Percentiles rank a stretch among this genome's conserved stretches.
Conservation (phyloP, 495 filamentous ascomycete genomes). For the Aspergillus sclerotioniger region DNA sequence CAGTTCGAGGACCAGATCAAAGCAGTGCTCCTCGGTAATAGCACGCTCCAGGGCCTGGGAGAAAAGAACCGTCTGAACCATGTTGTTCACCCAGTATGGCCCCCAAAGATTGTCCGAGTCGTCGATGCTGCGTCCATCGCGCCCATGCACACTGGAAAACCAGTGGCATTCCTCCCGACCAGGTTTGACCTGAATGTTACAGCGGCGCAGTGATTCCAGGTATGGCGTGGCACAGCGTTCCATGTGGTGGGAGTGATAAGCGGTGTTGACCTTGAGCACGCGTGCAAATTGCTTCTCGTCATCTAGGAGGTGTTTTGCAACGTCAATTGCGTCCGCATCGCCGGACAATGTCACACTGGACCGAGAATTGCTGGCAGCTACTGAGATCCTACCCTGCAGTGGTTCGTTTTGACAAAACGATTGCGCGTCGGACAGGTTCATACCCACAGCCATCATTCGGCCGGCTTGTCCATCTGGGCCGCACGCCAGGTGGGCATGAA, state of each 20-base stretch:
- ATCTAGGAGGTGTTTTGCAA: conserved; percentile 39
- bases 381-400: conserved; percentile 27
- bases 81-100: conserved; percentile 10
- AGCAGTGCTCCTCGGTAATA: conserved; percentile 27
- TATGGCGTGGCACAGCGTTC: conserved; percentile 39
- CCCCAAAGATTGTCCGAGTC: neutral
- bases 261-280: conserved; percentile 40
- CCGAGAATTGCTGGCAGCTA: conserved; percentile 35
- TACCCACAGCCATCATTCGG: conserved; percentile 28
- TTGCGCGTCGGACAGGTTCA: too few species aligned
- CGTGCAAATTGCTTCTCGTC: conserved; percentile 42
- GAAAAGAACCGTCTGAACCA: conserved; percentile 13
- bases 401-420: too few species aligned
- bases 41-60: conserved; percentile 40
- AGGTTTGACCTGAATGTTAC: neutral
- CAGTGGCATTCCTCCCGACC: neutral
- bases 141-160: neutral
- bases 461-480: conserved; percentile 18
- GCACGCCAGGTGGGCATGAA: conserved; percentile 10
- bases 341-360: conserved; percentile 39
- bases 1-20: conserved; percentile 39
- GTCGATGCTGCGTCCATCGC: neutral
- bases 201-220: conserved; percentile 20
- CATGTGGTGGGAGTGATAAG: conserved; percentile 65
- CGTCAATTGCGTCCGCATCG: conserved; percentile 44